phyloP scores from a whole-genome alignment of 208 protist genomes.

The Spongospora subterranea region DNA sequence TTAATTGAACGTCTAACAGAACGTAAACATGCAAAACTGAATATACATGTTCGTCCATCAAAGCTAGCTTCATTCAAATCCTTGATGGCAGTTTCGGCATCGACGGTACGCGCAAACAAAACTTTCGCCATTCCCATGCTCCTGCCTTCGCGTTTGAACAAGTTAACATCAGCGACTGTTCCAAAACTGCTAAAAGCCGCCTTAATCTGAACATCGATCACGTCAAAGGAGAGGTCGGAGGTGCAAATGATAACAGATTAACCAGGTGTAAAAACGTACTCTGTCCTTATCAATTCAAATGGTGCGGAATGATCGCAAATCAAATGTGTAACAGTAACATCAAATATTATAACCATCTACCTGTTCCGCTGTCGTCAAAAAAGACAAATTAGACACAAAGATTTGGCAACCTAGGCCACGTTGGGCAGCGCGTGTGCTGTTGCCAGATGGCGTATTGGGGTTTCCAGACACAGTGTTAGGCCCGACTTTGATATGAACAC shows the following conservation, averaged over 20 bases:
- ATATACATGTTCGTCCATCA: constrained; percentile 46
- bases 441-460: neutral
- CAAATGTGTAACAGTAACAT: too few species aligned
- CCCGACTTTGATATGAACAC: neutral
- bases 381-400: constrained; percentile 21
- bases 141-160: constrained; percentile 30
- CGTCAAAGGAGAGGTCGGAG: too few species aligned
- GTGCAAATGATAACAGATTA: too few species aligned
- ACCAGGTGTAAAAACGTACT: too few species aligned
- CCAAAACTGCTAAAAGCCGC: constrained; percentile 18
- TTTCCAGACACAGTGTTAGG: neutral
- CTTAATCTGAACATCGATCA: neutral
- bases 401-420: neutral
- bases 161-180: neutral
- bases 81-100: constrained; percentile 19
- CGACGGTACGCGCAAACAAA: constrained; percentile 11
- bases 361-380: neutral
- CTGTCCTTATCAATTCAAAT: too few species aligned
- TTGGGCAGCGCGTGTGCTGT: neutral
- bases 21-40: neutral
- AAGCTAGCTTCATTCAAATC: constrained; percentile 34
- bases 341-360: too few species aligned
- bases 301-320: too few species aligned
- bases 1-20: neutral
- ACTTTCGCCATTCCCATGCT: constrained; percentile 48